phyloP scores from a whole-genome alignment of 306 rosid genomes.

The Parietaria judaica region DNA sequence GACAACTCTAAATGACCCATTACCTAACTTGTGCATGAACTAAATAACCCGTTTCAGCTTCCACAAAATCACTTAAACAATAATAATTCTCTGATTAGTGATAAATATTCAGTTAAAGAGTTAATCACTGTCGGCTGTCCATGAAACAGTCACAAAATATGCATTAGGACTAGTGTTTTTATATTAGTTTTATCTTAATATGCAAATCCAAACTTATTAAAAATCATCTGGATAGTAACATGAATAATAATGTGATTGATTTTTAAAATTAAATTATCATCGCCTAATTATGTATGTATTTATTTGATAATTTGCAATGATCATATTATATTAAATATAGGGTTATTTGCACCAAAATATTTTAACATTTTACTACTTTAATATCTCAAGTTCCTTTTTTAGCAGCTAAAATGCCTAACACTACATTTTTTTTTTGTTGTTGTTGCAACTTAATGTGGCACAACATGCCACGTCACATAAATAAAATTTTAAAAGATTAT shows the following conservation, averaged over 20 bases:
- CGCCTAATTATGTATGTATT: neutral
- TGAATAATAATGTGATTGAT: neutral
- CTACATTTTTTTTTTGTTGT: no score
- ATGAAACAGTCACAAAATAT: slow-evolving; percentile 1
- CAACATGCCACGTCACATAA: no score
- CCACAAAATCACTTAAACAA: neutral
- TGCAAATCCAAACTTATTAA: slow-evolving; percentile 3
- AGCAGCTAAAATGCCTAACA: no score
- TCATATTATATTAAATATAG: no score
- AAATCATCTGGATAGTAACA: neutral
- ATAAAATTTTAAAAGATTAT: no score
- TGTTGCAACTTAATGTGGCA: no score
- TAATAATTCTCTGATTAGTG: neutral
- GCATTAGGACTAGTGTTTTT: neutral
- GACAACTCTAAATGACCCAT: slow-evolving; percentile 5
- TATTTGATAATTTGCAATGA: neutral
- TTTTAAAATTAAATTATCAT: no score
- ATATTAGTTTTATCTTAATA: slow-evolving; percentile 3
- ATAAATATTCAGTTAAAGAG: neutral
- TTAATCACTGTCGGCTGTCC: slow-evolving; percentile 12
- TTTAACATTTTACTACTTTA: no score
- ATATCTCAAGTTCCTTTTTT: no score
- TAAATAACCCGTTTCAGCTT: slow-evolving; percentile 1
- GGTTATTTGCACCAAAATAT: no score
- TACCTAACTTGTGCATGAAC: slow-evolving; percentile 22